A percentile compares a stretch with the other conserved stretches of the same genome.
Conservation (phyloP, 2,329 filamentous ascomycete species). For the Alternaria sp. region DNA sequence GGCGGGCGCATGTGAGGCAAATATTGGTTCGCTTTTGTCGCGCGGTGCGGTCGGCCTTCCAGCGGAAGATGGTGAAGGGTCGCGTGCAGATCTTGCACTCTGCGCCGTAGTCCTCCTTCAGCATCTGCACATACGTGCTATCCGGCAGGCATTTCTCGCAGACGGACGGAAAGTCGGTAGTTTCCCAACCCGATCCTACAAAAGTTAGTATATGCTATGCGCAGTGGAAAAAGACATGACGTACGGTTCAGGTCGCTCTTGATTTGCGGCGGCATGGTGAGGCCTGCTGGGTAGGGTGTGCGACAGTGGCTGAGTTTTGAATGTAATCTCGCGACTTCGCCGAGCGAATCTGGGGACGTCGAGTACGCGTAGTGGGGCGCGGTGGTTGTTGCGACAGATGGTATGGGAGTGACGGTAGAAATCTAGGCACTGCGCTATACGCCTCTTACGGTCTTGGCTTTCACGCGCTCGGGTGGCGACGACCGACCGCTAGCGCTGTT, state of each 20-base stretch:
- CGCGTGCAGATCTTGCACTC: conserved; percentile 79
- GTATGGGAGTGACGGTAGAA: conserved; percentile 22
- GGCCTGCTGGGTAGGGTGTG: neutral
- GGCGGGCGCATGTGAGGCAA: conserved; percentile 91
- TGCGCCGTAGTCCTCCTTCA: conserved; percentile 94
- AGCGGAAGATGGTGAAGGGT: conserved; percentile 93
- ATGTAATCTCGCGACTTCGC: neutral
- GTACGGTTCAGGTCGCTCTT: conserved; percentile 95
- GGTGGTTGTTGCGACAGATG: conserved; percentile 8
- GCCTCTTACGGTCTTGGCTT: conserved; percentile 9
- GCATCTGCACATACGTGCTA: conserved; percentile 98
- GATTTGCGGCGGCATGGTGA: conserved; percentile 82
- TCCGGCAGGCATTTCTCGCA: conserved; percentile 94
- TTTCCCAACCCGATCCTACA: conserved; percentile 75
- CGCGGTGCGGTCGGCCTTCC: conserved; percentile 89
- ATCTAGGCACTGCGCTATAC: conserved; percentile 19
- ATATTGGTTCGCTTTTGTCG: conserved; percentile 94
- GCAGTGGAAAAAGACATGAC: neutral
- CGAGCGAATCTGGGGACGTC: conserved; percentile 16
- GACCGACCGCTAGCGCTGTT: conserved; percentile 9
- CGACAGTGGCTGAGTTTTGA: neutral
- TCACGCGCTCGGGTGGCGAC: conserved; percentile 18
- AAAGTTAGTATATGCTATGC: neutral
- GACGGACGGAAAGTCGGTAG: conserved; percentile 86
- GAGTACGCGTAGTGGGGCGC: conserved; percentile 22